These are phyloP conservation scores for Pseudogymnoascus sp. DNA, from an alignment of 2,329 filamentous ascomycete genomes.

Conservation along the genomic window DNA sequence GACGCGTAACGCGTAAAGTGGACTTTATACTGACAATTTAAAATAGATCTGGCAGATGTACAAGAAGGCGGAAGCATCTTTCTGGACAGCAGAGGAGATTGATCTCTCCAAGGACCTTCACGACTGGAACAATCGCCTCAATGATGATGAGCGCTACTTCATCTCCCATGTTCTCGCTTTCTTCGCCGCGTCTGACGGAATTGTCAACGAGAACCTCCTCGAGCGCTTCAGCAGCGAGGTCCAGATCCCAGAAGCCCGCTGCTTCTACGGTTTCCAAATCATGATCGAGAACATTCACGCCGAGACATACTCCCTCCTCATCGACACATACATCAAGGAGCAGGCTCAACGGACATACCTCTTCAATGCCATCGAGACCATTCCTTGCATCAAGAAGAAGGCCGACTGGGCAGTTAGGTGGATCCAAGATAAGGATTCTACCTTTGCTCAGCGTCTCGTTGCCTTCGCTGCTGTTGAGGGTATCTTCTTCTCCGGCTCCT, in stretches of 20 bases:
- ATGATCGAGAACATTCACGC: slow-evolving; percentile 99
- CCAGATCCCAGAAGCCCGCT: slow-evolving; percentile 93
- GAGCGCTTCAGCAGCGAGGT: slow-evolving; percentile 97
- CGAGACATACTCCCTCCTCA: slow-evolving; percentile 97
- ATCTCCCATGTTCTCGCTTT: slow-evolving; percentile 97
- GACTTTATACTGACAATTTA: slow-evolving; percentile 32
- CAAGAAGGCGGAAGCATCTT: slow-evolving; percentile 99
- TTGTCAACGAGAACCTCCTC: slow-evolving; percentile 98
- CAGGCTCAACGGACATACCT: slow-evolving; percentile 87
- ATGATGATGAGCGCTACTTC: slow-evolving; percentile 96
- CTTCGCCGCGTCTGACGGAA: slow-evolving; percentile 97
- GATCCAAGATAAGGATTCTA: slow-evolving; percentile 90
- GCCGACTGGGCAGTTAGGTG: slow-evolving; percentile 94
- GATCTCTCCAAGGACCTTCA: slow-evolving; percentile 97
- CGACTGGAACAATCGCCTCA: slow-evolving; percentile 98
- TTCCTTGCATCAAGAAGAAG: slow-evolving; percentile 97
- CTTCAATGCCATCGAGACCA: slow-evolving; percentile 98
- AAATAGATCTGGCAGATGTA: slow-evolving; percentile 99
- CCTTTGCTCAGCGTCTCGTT: slow-evolving; percentile 90
- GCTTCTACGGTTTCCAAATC: slow-evolving; percentile 99
- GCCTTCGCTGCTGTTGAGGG: slow-evolving; percentile 97
- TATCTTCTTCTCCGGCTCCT: slow-evolving; percentile 99
- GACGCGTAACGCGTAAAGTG: slow-evolving; percentile 63
- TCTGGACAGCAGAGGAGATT: slow-evolving; percentile 99
- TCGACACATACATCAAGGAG: slow-evolving; percentile 99